Base-by-base conservation (phyloP, 2,329 filamentous ascomycete species). In the Phyllosticta citrichinensis region DNA sequence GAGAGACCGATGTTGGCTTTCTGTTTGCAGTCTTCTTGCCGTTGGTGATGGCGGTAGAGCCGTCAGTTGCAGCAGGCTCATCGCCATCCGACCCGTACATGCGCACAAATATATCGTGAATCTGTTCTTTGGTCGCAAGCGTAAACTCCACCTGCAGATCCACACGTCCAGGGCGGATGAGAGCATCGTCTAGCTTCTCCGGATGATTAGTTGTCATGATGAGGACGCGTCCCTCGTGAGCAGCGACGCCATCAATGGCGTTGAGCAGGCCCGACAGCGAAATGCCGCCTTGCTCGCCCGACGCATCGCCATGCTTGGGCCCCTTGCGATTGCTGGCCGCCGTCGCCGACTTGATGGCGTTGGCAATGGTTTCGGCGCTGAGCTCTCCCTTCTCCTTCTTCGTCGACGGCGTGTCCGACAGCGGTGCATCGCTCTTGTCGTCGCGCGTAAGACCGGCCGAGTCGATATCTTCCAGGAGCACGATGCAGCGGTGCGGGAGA, bases 161-260 rank as follows among this genome's bases (percentile, higher is more conserved):
- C 3, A 92, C 85, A 1, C 87, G 80, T 1, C 88, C 88, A 0
- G 89, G 87, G 0, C 88, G 80, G 56, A 91, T 85, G 5, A 94
- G 79, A 0, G 88, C 88, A 54, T 85, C 81, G 68, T 92, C 88
- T 0, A 93, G 81, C 14, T 82, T 79, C 66, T 92, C 85, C 2
- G 87, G 86, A 63, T 84, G 82, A 73, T 93, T 94, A 33, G 87
- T 91, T 0, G 89, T 92, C 87, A 92, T 91, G 75, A 93, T 86
- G 19, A 93, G 80, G 12, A 93, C 83, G 54, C 88, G 83, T 25
- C 88, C 89, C 74, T 93, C 89, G 66, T 89, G 87, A 2, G 85
- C 88, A 1, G 87, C 87, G 1, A 91, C 88, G 60, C 90, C 88
- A 68, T 95, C 89, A 51, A 95, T 90, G 62, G 87, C 87, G 72